A percentile compares a stretch with the other conserved stretches of the same genome.
phyloP scores from a whole-genome alignment of 169 alveolate species.

The Ichthyophthirius multifiliis region DNA sequence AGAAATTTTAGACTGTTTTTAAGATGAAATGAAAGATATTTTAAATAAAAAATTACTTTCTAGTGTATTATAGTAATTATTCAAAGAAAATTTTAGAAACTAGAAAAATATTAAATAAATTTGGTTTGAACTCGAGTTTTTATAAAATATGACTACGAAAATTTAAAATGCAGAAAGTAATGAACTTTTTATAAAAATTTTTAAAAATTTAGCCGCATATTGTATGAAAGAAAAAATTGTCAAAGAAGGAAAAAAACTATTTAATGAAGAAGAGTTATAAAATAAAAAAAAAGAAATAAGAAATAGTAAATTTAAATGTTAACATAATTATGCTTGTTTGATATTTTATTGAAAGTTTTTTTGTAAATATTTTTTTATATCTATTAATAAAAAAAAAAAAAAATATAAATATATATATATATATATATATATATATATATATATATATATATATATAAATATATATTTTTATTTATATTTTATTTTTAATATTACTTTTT shows the following conservation, averaged over 20 bases:
- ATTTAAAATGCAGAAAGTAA: not conserved
- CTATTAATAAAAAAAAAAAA: no score
- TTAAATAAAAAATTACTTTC: not conserved
- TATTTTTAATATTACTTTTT: no score
- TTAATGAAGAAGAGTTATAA: not conserved
- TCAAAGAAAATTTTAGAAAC: no score
- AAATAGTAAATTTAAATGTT: not conserved
- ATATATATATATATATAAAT: no score
- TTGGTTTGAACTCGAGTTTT: not conserved
- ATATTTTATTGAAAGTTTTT: no score
- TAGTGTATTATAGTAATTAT: no score
- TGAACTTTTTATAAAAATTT: not conserved
- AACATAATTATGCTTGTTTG: not conserved
- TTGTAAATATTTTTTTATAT: no score
- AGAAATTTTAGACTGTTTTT: not conserved
- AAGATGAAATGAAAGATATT: not conserved
- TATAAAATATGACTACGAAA: not conserved
- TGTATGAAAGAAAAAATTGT: not conserved
- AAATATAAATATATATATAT: no score
- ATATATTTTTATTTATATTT: no score
- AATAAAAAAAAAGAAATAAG: no score
- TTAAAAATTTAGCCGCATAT: not conserved
- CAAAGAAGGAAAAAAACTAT: not conserved
- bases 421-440: no score
- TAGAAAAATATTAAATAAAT: not conserved